Percentiles rank a stretch among this genome's conserved stretches.
These are phyloP conservation scores for Nannizziopsis arthrosporioides DNA, from an alignment of 2,329 filamentous ascomycete genomes.

Conservation along the genomic window DNA sequence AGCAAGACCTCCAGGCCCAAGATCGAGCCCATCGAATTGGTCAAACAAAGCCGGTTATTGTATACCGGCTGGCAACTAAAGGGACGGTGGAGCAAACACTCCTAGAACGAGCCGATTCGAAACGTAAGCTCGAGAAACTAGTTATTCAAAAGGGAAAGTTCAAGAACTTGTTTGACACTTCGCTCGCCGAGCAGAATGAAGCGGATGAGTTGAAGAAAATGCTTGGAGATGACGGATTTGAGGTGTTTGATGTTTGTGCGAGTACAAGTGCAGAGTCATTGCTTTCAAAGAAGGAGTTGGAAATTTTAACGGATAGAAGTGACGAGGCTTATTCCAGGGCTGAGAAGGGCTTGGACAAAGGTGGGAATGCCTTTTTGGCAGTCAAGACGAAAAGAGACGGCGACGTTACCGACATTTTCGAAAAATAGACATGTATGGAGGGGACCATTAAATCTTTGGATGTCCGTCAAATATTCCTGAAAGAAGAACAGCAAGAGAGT, in stretches of 20 bases:
- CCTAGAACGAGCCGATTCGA: slow-evolving; percentile 77
- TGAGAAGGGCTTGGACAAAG: slow-evolving; percentile 60
- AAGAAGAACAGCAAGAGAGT: neutral
- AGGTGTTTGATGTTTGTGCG: slow-evolving; percentile 45
- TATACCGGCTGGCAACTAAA: slow-evolving; percentile 87
- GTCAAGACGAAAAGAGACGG: slow-evolving; percentile 62
- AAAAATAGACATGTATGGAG: slow-evolving; percentile 1
- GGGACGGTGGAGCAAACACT: slow-evolving; percentile 84
- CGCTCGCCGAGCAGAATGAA: slow-evolving; percentile 38
- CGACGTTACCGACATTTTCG: slow-evolving; percentile 14
- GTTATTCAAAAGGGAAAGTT: slow-evolving; percentile 92
- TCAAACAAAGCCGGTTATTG: slow-evolving; percentile 79
- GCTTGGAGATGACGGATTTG: slow-evolving; percentile 61
- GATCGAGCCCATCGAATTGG: slow-evolving; percentile 92
- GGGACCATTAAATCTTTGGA: neutral
- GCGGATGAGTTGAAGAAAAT: slow-evolving; percentile 49
- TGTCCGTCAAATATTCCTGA: neutral
- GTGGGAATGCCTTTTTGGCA: slow-evolving; percentile 50
- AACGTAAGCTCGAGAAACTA: slow-evolving; percentile 81
- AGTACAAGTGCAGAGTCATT: slow-evolving; percentile 50
- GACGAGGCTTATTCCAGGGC: slow-evolving; percentile 58
- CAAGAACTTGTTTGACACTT: slow-evolving; percentile 51
- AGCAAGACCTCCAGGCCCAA: slow-evolving; percentile 92
- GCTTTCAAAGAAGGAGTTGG: slow-evolving; percentile 63
- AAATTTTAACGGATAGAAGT: slow-evolving; percentile 64